Evolutionary conservation across 768 basidiomycete species (phyloP).

Genomic region (Chlorophyllum brunneum): DNA sequence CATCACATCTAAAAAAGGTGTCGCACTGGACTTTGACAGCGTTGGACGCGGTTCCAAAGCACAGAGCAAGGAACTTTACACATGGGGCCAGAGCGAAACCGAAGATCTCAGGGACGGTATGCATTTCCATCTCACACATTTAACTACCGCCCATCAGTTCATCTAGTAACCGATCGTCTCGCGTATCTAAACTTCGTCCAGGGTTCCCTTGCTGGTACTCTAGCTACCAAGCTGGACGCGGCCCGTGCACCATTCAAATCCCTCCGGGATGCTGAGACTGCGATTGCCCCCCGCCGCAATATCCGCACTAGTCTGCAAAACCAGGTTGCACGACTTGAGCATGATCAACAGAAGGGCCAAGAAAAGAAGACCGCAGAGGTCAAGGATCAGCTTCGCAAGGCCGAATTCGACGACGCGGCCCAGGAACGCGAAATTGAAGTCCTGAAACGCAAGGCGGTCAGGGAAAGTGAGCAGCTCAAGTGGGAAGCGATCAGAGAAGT

Average conservation of each 20-base stretch:
- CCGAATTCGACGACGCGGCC: slow-evolving; percentile 57
- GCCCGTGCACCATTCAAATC: slow-evolving; percentile 68
- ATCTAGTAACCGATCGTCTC: slow-evolving; percentile 69
- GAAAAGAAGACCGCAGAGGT: slow-evolving; percentile 72
- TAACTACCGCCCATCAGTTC: slow-evolving; percentile 10
- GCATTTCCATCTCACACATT: slow-evolving; percentile 15
- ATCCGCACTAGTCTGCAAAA: slow-evolving; percentile 50
- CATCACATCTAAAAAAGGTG: slow-evolving; percentile 74
- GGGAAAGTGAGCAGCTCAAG: slow-evolving; percentile 70
- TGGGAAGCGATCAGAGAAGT: slow-evolving; percentile 86
- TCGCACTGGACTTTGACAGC: slow-evolving; percentile 71
- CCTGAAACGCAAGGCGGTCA: slow-evolving; percentile 70
- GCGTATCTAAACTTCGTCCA: slow-evolving; percentile 79
- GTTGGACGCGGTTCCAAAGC: slow-evolving; percentile 62
- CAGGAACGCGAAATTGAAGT: slow-evolving; percentile 70
- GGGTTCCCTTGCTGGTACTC: slow-evolving; percentile 58
- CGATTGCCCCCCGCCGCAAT: slow-evolving; percentile 58
- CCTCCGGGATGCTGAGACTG: slow-evolving; percentile 66
- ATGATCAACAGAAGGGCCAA: slow-evolving; percentile 56
- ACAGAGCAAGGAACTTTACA: slow-evolving; percentile 82
- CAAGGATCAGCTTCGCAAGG: slow-evolving; percentile 62
- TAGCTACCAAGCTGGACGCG: slow-evolving; percentile 59
- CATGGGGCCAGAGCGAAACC: slow-evolving; percentile 73
- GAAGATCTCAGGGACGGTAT: slow-evolving; percentile 76
- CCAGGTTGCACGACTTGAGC: slow-evolving; percentile 65